Evolutionary conservation across 331 rosid species (phyloP), one percentile per base, ranked within the genome.

Genomic region (Malus hybrid): DNA sequence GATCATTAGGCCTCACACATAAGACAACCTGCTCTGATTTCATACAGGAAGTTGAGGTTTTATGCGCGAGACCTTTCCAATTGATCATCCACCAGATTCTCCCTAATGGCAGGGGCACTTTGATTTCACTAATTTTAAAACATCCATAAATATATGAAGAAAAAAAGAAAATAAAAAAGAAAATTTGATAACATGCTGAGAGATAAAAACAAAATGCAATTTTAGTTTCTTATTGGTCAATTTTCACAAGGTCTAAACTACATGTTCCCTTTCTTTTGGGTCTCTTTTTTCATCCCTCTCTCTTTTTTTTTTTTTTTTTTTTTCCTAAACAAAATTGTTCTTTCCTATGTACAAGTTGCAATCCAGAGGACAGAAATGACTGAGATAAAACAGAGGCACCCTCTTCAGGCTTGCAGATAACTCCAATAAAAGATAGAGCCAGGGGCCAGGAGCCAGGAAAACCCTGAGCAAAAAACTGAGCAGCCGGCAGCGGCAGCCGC

Each of bases 261-360:
- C 88, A 83, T 46, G 60, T 73, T 64, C 54, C 39, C 48, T 73
- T 33, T 36, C 61, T 70, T 79, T 31, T 65, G n/a, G 67, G 36
- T 62, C 14, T 62, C 9, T 6, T 54, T 68, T 62, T 12, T 67
- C 28, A 16, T 54, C 6, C 22, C 44, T 54, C 16, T 10, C 12
- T 39, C 44, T 0, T 3, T 34, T 36, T 39, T 39, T 39, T 39
- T 39, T 0, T 39, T 39, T 39, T 39, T 39, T 3, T 39, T 63
- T 69, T 78, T 76, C 22, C 78, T 42, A 13, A n/a, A 33, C 66
- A 55, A 71, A 48, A 50, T 7, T 44, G 80, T 76, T 83, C 76
- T 79, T 80, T 52, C 71, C 75, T 90, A 91, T 93, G 83, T 91
- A 91, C 92, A 91, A 78, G 77, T 76, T 76, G 79, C 85, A 74